Conservation (phyloP, 352 stramenopile genomes). For the Thraustochytrium striatum region DNA sequence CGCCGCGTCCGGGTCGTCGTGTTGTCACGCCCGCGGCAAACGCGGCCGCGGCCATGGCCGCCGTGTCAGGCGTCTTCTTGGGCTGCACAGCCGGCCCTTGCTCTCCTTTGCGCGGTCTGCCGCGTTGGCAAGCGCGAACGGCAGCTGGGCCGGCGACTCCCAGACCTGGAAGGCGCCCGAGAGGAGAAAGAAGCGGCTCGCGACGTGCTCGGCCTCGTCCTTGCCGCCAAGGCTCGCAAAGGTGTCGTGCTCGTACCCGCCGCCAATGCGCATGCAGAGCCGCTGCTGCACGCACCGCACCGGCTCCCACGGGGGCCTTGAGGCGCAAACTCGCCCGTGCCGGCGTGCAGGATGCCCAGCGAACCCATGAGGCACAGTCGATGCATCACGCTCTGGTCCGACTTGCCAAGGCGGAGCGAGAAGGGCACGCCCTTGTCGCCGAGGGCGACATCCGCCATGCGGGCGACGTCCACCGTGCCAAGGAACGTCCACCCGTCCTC, state of each 20-base stretch:
- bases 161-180: background rate
- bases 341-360: background rate
- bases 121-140: too few relatives aligned
- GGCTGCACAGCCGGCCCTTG: background rate
- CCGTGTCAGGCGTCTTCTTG: background rate
- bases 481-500: constrained; percentile 4
- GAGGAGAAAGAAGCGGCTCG: constrained; percentile 30
- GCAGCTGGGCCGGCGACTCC: too few relatives aligned
- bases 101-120: background rate
- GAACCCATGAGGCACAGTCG: constrained; percentile 36
- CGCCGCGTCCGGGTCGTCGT: background rate
- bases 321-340: background rate
- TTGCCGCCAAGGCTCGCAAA: constrained; percentile 2
- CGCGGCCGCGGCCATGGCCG: background rate
- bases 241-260: constrained; percentile 27
- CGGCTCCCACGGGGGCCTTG: constrained; percentile 19
- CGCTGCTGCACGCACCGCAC: background rate
- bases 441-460: background rate
- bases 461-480: background rate
- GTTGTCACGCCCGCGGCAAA: background rate
- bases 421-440: constrained; percentile 18
- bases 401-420: background rate
- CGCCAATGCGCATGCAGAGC: background rate
- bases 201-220: background rate
- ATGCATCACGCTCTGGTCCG: background rate